Evolutionary conservation across 2,329 filamentous ascomycete species (phyloP), one percentile per base, ranked within the genome.

Genomic region (Ascochyta koolunga): DNA sequence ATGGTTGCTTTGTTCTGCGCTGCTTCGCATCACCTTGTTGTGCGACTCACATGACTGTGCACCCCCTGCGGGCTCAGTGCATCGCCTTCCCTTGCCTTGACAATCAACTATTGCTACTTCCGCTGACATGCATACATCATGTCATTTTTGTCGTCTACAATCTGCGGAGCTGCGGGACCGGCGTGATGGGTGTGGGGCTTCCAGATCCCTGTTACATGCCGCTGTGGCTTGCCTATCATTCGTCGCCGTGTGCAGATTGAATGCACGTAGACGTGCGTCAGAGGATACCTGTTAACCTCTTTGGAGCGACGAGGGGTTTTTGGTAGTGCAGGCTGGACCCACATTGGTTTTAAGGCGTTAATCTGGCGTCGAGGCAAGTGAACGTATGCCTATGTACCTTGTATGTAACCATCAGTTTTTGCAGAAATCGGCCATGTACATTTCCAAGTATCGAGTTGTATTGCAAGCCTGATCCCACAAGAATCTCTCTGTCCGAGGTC

Each of bases 111-210:
- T 18, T 48, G 35, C 33, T 39, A 33, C 16, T 48, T 37, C 19
- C 16, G 44, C 39, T 43, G 32, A 54, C 44, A 29, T 48, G 37
- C 50, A 53, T 38, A 38, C 13, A 25, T 33, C 33, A 53, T 27
- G 36, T 41, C 33, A 43, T 39, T n/a, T 39, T n/a, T 48, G 39
- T 43, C 44, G 24, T 37, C 18, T 42, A 18, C 29, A 29, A 51
- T 40, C 27, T 44, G 24, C 33, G 32, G 32, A 18, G 31, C 31
- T 25, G 37, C 51, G 35, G 40, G 25, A 35, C 40, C 46, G 24
- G 40, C 41, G 35, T 18, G 22, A 15, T 52, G 41, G 41, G 27
- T 38, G 29, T 45, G 31, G 46, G 31, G n/a, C 31, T 40, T 31
- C 42, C 41, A 42, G 21, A 5, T 31, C 32, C 49, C 21, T 37